Conservation (phyloP, 2,329 filamentous ascomycete genomes). For the Colletotrichum sp. region DNA sequence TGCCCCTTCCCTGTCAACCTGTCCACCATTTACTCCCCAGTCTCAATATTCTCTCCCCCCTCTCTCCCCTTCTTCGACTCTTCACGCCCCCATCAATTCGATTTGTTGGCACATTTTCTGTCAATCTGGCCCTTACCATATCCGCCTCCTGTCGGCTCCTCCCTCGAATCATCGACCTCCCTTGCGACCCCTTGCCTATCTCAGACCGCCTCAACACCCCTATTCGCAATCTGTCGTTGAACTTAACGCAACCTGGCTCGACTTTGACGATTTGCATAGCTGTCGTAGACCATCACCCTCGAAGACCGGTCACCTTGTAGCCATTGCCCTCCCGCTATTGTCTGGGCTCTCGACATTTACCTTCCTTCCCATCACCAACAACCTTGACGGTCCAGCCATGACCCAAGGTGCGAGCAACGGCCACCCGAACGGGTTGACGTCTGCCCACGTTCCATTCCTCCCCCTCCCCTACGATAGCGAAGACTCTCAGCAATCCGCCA, state of each 20-base stretch:
- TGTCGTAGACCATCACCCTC: not conserved
- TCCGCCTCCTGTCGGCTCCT: not conserved
- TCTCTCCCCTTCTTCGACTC: not conserved
- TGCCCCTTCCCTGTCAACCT: not conserved
- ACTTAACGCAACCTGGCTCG: not conserved
- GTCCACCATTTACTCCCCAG: not conserved
- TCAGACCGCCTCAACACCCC: not conserved
- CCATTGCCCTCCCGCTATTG: constrained; percentile 12
- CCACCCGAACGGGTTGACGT: constrained; percentile 42
- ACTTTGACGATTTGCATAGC: not conserved
- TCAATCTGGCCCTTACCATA: not conserved
- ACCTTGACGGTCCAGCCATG: constrained; percentile 4
- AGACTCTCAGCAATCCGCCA: constrained; percentile 79
- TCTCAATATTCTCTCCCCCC: not conserved
- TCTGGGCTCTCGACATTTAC: constrained; percentile 1
- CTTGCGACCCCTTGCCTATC: not conserved
- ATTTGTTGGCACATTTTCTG: not conserved
- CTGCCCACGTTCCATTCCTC: constrained; percentile 63
- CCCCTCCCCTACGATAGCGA: constrained; percentile 78
- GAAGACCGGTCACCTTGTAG: not conserved
- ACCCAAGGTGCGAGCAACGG: constrained; percentile 27
- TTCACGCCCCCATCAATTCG: not conserved
- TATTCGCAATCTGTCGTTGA: not conserved
- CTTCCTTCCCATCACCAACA: not conserved
- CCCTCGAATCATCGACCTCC: not conserved